Evolutionary conservation across 2,329 filamentous ascomycete species (phyloP), one percentile per base, ranked within the genome.

Genomic region (Fusarium sororula): DNA sequence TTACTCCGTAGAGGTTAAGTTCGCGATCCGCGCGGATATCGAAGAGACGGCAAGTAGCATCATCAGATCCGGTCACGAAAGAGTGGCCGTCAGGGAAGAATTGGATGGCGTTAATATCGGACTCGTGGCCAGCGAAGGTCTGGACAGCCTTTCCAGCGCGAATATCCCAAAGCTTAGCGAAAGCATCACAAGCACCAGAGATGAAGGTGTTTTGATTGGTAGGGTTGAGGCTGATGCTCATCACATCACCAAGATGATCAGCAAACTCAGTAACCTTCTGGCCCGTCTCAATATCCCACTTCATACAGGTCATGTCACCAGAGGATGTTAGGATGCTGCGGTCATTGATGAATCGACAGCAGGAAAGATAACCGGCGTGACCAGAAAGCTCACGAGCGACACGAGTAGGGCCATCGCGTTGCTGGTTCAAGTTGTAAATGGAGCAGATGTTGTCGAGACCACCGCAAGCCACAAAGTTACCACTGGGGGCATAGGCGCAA

Each of bases 121-220:
- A 98, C 85, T 98, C 96, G 85, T 98, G 96, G 35, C 96, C 96
- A 60, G 96, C 95, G 83, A 99, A 99, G 5, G 96, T 99, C 87
- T 99, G 96, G 59, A 98, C 95, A 76, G 96, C 97, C 89, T 98
- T 98, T 80, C 97, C 96, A 76, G 96, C 95, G 81, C 96, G 94
- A 78, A 98, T 98, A 86, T 99, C 96, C 96, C 96, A 99, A 65
- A 99, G 87, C 86, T 99, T 99, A 66, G 96, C 96, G 81, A 98
- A 99, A 22, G 96, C 95, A 83, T 99, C 96, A 85, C 96, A 99
- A 79, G 96, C 96, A 83, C 96, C 96, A n/a, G 96, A 98, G 74
- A 98, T 96, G 82, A 99, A 99, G 74, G 97, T 96, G 85, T 98
- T 98, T 85, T 98, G 95, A 87, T 98, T 98, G 72, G 97, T 97